Conservation (phyloP, 805 yeast genomes). For the Jamesozyma spencerorum region DNA sequence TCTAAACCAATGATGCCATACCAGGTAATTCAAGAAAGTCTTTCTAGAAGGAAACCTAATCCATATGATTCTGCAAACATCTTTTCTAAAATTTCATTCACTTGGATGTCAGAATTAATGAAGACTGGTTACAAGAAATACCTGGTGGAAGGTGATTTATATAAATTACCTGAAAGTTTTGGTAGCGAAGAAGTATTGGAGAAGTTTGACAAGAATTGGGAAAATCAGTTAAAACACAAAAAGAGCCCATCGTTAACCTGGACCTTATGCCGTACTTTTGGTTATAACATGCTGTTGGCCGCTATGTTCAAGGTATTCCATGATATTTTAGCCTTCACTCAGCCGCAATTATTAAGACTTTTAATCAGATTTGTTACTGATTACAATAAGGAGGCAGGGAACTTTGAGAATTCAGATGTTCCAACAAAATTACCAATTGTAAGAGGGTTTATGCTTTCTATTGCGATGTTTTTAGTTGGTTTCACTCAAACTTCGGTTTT, state of each 20-base stretch:
- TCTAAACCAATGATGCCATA: slow-evolving; percentile 35
- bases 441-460: slow-evolving; percentile 65
- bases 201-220: slow-evolving; percentile 53
- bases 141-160: slow-evolving; percentile 57
- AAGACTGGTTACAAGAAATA: slow-evolving; percentile 57
- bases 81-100: slow-evolving; percentile 67
- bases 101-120: slow-evolving; percentile 88
- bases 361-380: slow-evolving; percentile 53
- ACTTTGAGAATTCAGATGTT: not conserved
- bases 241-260: slow-evolving; percentile 40
- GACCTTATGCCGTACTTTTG: slow-evolving; percentile 67
- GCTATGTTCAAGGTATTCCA: slow-evolving; percentile 64
- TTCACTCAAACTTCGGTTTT: slow-evolving; percentile 67
- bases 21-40: slow-evolving; percentile 30
- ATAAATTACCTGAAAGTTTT: slow-evolving; percentile 62
- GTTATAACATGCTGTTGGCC: slow-evolving; percentile 57
- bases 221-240: slow-evolving; percentile 39
- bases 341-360: slow-evolving; percentile 69
- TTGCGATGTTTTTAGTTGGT: slow-evolving; percentile 66
- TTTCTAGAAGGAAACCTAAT: slow-evolving; percentile 23
- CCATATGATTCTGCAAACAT: slow-evolving; percentile 46
- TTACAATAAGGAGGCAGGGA: slow-evolving; percentile 31
- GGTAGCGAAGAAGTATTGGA: slow-evolving; percentile 45
- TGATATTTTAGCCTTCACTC: slow-evolving; percentile 75
- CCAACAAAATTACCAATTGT: slow-evolving; percentile 46